A percentile compares a stretch with the other conserved stretches of the same genome.
Conservation (phyloP, 768 basidiomycete species). For the Multifurca ochricompacta region DNA sequence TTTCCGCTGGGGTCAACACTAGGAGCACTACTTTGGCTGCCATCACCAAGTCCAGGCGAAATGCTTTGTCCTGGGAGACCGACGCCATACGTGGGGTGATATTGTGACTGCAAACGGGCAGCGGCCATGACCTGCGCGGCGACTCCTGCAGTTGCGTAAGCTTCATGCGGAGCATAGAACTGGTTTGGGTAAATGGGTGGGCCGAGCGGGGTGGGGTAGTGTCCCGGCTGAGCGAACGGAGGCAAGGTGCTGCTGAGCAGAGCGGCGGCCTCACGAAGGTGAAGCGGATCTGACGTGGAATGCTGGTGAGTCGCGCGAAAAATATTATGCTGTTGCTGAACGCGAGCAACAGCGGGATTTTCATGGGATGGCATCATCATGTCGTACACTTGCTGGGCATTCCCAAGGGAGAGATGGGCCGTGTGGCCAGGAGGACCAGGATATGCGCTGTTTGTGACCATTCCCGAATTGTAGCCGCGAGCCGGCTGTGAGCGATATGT, state of each 20-base stretch:
- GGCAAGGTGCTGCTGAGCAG: slow-evolving; percentile 51
- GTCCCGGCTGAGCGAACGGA: slow-evolving; percentile 43
- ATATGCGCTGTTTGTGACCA: slow-evolving; percentile 39
- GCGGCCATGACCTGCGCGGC: slow-evolving; percentile 48
- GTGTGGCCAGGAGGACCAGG: slow-evolving; percentile 42
- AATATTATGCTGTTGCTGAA: slow-evolving; percentile 70
- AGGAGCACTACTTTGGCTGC: slow-evolving; percentile 24
- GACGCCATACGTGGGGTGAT: slow-evolving; percentile 42
- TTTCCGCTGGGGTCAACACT: slow-evolving; percentile 31
- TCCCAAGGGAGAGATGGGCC: slow-evolving; percentile 64
- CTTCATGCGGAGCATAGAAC: slow-evolving; percentile 57
- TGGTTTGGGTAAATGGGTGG: slow-evolving; percentile 55
- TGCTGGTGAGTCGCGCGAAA: slow-evolving; percentile 75
- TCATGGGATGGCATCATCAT: slow-evolving; percentile 51
- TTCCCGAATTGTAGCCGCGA: slow-evolving; percentile 49
- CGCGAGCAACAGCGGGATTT: slow-evolving; percentile 60
- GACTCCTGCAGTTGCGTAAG: slow-evolving; percentile 44
- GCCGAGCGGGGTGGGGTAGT: slow-evolving; percentile 47
- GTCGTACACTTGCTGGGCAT: slow-evolving; percentile 71
- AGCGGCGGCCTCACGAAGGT: slow-evolving; percentile 63
- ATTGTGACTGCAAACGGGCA: slow-evolving; percentile 51
- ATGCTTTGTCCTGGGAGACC: slow-evolving; percentile 18
- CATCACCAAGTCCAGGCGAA: slow-evolving; percentile 9
- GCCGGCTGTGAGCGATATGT: slow-evolving; percentile 52
- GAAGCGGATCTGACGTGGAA: slow-evolving; percentile 75